Base-by-base conservation (phyloP, 2,329 filamentous ascomycete species). In the Ophiognomonia clavigignenti-juglandacearum region DNA sequence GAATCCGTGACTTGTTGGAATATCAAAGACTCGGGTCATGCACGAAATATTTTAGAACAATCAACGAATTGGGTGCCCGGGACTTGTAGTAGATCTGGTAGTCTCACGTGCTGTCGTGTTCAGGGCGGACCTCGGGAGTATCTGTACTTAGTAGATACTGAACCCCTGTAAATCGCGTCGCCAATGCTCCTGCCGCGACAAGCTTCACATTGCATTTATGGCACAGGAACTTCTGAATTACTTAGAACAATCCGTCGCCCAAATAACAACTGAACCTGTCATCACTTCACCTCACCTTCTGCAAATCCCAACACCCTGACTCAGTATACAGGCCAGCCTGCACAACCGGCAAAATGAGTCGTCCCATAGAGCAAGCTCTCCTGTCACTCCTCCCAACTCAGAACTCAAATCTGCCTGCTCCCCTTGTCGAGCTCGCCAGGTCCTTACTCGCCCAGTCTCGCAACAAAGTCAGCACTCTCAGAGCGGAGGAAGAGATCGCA, bases 401-500 rank as follows among this genome's bases (percentile, higher is more conserved):
- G 59, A 82, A 82, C 52, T 77, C 78, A 24, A 71, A 79, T 39
- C 69, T 92, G 0, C 87, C 88, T 0, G 71, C 75, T 10, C 74
- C 82, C n/a, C 79, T 95, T 5, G 65, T 88, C 48, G 80, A 86
- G 48, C 75, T 91, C 9, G 82, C 88, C 1, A 73, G 76, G 43
- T 88, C 85, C 8, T 72, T 95, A 6, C 78, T 95, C 37, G 83
- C 87, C 2, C 89, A 93, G 64, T 95, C 89, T 11, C 82, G 88
- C 27, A 81, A 83, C 60, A 83, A 82, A 58, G 88, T 88, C 41
- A 83, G 81, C 59, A 85, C 79, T 14, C 73, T 96, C 44, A 95
- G 90, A 62, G 77, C 83, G 3, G 88, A 95, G 47, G 90, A 96
- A 64, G 91, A 96, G 64, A 82, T 93, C 54, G 88, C 85, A n/a